A percentile compares a stretch with the other conserved stretches of the same genome.
Evolutionary conservation across 148 eudicot species (phyloP).

Genomic region (Limonium bicolor): DNA sequence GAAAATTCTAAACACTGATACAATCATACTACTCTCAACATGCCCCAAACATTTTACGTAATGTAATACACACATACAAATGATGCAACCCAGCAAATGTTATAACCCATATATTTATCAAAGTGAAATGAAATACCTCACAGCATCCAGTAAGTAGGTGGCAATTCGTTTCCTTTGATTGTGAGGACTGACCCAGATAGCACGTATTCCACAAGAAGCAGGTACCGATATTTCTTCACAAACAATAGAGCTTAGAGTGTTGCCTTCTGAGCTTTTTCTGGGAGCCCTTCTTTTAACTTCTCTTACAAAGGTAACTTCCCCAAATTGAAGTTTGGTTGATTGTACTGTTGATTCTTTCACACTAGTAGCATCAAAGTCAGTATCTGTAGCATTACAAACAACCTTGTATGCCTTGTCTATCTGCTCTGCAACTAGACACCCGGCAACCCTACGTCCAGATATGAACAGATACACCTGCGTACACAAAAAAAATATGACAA

Average conservation of each 20-base stretch:
- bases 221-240: slow-evolving; percentile 56
- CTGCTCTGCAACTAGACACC: slow-evolving; percentile 62
- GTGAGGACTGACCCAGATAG: slow-evolving; percentile 86
- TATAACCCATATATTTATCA: too few relatives aligned
- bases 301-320: slow-evolving; percentile 53
- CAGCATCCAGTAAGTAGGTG: slow-evolving; percentile 67
- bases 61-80: too few relatives aligned
- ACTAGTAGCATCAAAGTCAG: neutral
- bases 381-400: slow-evolving; percentile 18
- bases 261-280: slow-evolving; percentile 9
- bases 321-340: slow-evolving; percentile 51
- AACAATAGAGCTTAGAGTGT: slow-evolving; percentile 29
- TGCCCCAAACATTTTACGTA: too few relatives aligned
- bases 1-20: too few relatives aligned
- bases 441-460: slow-evolving; percentile 46
- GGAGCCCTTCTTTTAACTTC: slow-evolving; percentile 29
- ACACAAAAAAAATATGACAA: neutral
- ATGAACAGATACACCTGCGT: slow-evolving; percentile 69
- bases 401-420: slow-evolving; percentile 48
- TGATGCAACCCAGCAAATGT: too few relatives aligned
- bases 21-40: too few relatives aligned
- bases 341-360: slow-evolving; percentile 22
- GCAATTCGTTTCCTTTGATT: slow-evolving; percentile 79
- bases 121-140: slow-evolving; percentile 52
- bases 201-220: slow-evolving; percentile 72